Evolutionary conservation across 805 yeast species (phyloP), one percentile per base, ranked within the genome.

Genomic region (Saccharomycopsis sp.): DNA sequence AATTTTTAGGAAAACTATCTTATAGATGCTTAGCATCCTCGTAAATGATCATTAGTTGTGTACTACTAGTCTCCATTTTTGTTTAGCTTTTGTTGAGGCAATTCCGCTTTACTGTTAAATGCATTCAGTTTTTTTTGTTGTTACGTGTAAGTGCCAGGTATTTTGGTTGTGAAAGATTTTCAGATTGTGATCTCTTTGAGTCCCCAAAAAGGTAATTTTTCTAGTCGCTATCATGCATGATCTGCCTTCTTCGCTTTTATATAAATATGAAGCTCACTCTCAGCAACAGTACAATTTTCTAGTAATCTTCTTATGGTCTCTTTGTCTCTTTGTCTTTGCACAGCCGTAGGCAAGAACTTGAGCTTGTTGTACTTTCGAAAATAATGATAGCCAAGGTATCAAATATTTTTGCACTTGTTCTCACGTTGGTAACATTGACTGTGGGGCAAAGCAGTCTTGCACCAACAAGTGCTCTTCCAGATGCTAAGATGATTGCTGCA

Each of bases 401-500:
- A 12, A 29, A 5, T 5, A 5, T 29, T 29, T 29, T 29, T 29
- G 37, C 37, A 5, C 9, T 29, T 12, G 12, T 29, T 29, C 12
- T 29, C 37, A 29, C 37, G 12, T 29, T 29, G 37, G 37, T 29
- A 29, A 7, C 37, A 29, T 29, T 12, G 12, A 29, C 12, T 29
- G 12, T 12, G 12, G 37, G 37, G 37, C 5, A 29, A 29, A 29
- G 37, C 12, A 29, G 37, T 29, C 9, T 29, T 12, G 37, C 37
- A 29, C 37, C 37, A 29, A 12, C 16, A 5, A 44, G 48, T 44
- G 53, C 47, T 2, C 51, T 59, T 29, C 7, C 56, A 2, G 64
- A 66, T 47, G 72, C 72, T 54, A 55, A 60, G 1, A 48, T 57
- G 3, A 52, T 66, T 15, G 75, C 75, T 3, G 59, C 66, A 2